Base-by-base conservation (phyloP, 2,329 filamentous ascomycete species). In the Sclerotinia nivalis region DNA sequence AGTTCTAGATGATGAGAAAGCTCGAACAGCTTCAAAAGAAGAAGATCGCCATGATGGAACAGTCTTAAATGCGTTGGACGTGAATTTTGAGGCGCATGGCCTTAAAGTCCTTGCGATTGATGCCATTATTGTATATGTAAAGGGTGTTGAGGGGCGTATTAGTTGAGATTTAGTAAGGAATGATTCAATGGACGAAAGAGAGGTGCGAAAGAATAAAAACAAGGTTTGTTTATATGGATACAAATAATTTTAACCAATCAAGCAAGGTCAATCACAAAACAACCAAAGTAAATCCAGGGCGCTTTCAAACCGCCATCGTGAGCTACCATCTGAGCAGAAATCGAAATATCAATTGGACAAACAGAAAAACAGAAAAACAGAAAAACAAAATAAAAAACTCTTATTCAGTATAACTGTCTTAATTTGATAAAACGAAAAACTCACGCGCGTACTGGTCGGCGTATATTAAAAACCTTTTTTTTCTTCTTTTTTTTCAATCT, bases 61-160 rank as follows among this genome's bases (percentile, higher is more conserved):
- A n/a, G 52, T 73, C 52, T 68, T 71, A 34, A 70, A 73, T 18
- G 76, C 70, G 25, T 66, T 73, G 22, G 69, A 66, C 6, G 72
- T 60, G 45, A 79, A 59, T 59, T 73, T 73, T n/a, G 72, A 73
- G 69, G 76, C 76, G 49, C 74, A 75, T 78, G 80, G 81, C 76
- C 82, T 75, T 76, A 80, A 72, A 76, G 76, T 74, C 77, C 86
- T 84, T 77, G 84, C 84, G 81, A 90, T 85, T 81, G 87, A 89
- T 74, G 87, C 86, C 87, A 88, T 88, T 80, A 77, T 56, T 22
- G 50, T 69, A 34, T 37, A 31, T 49, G 31, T 56, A 12, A 20
- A 20, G 25, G 31, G 22, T 22, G 28, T 31, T 28, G 59, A 64
- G 66, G 59, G 66, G 18, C 12, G n/a, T 20, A 43, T 37, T 49